Conservation (phyloP, 768 basidiomycete genomes). For the Lyophyllum semitale region DNA sequence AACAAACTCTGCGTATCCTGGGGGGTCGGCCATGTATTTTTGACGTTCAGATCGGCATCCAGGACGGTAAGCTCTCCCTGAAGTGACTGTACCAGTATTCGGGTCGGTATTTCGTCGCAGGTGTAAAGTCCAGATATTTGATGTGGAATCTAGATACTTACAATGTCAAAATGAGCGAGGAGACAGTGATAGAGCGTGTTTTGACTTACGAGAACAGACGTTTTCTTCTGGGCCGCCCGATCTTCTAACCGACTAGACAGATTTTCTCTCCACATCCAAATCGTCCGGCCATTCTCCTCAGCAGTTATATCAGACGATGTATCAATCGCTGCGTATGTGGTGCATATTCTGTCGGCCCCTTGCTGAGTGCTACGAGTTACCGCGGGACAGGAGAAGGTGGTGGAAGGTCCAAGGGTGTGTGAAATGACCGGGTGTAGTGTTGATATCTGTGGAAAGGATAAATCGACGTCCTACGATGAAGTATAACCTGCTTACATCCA, state of each 20-base stretch:
- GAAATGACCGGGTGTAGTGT: constrained; percentile 68
- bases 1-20: constrained; percentile 13
- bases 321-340: constrained; percentile 58
- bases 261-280: constrained; percentile 66
- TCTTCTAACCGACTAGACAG: constrained; percentile 36
- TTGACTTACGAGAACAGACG: constrained; percentile 43
- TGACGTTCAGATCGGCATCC: constrained; percentile 27
- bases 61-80: constrained; percentile 32
- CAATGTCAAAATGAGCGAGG: constrained; percentile 17
- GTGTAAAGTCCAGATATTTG: constrained; percentile 30
- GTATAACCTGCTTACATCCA: constrained; percentile 54
- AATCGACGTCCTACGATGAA: background rate
- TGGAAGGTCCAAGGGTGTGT: constrained; percentile 69
- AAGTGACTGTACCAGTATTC: constrained; percentile 30
- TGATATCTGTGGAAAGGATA: constrained; percentile 43
- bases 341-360: constrained; percentile 37
- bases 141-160: constrained; percentile 42
- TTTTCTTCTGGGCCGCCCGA: constrained; percentile 41
- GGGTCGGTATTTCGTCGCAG: constrained; percentile 12
- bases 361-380: constrained; percentile 40
- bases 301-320: constrained; percentile 44
- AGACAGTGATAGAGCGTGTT: background rate
- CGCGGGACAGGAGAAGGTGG: constrained; percentile 60
- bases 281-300: constrained; percentile 46
- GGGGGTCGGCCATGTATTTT: constrained; percentile 19